phyloP scores from a whole-genome alignment of 768 basidiomycete genomes.

The Russula abietina region DNA sequence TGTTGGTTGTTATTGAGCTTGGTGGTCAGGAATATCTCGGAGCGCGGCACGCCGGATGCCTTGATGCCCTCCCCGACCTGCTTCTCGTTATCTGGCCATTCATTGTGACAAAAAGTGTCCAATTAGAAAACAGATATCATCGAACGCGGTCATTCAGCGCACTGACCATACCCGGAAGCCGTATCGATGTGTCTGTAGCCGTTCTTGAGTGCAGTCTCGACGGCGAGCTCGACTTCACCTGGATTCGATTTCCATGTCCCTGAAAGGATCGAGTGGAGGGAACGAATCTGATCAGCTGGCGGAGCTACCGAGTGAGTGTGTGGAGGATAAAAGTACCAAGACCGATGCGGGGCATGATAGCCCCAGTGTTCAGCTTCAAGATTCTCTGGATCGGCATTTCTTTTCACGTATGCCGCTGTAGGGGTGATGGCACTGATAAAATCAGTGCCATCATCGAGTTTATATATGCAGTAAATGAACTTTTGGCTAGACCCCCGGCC shows the following conservation, averaged over 20 bases:
- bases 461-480: background rate
- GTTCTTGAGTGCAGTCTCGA: constrained; percentile 61
- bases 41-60: constrained; percentile 63
- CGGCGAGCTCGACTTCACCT: constrained; percentile 66
- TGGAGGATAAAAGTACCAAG: constrained; percentile 42
- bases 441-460: background rate
- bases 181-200: constrained; percentile 76
- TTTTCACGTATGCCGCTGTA: background rate
- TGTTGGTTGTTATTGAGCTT: constrained; percentile 66
- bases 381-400: constrained; percentile 13
- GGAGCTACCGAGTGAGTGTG: constrained; percentile 34
- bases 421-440: background rate
- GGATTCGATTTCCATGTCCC: constrained; percentile 78
- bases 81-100: constrained; percentile 49
- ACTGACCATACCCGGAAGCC: constrained; percentile 51
- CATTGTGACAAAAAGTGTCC: background rate
- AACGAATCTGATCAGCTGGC: background rate
- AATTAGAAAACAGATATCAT: background rate
- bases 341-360: constrained; percentile 53
- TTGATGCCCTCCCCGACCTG: constrained; percentile 82
- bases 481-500: background rate
- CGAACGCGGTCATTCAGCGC: background rate
- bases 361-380: constrained; percentile 65
- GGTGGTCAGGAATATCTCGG: constrained; percentile 74
- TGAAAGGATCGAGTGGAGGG: constrained; percentile 25